Evolutionary conservation across 768 basidiomycete species (phyloP).

Genomic region (Amanita brunnescens): DNA sequence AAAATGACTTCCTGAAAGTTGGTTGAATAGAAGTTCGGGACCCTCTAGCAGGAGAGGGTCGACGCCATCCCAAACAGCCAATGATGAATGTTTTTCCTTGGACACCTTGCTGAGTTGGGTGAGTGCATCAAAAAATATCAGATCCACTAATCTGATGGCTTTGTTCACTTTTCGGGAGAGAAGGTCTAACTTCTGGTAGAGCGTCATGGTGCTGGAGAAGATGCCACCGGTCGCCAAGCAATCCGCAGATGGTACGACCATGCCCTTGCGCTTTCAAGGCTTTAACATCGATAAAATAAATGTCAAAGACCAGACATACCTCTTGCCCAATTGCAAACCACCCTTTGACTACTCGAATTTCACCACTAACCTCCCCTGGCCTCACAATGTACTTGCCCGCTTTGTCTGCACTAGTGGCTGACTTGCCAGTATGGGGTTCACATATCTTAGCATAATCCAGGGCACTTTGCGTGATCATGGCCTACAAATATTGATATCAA

Average conservation of each 20-base stretch:
- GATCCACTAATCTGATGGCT: constrained; percentile 7
- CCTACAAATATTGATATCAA: background rate
- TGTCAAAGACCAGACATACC: background rate
- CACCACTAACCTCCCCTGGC: background rate
- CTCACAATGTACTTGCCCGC: background rate
- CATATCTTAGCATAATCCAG: background rate
- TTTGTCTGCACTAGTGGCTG: background rate
- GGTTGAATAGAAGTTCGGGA: constrained; percentile 12
- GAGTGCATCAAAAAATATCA: constrained; percentile 3
- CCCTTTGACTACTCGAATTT: background rate
- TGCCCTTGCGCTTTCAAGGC: background rate
- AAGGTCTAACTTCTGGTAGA: background rate
- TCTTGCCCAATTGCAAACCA: constrained; percentile 1
- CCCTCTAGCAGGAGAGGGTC: constrained; percentile 14
- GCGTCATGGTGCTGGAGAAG: background rate
- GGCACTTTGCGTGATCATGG: background rate
- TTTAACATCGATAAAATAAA: background rate
- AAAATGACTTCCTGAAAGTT: constrained; percentile 10
- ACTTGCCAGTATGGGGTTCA: background rate
- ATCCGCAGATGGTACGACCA: background rate
- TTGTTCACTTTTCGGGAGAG: constrained; percentile 2
- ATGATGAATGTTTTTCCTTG: constrained; percentile 5
- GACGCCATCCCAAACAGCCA: constrained; percentile 1
- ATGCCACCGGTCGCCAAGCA: background rate
- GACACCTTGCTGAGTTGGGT: constrained; percentile 2